Percentiles rank a stretch among this genome's conserved stretches.
Evolutionary conservation across 192 early-diverging fungal genomes (phyloP).

Genomic region (Coemansia sp.): DNA sequence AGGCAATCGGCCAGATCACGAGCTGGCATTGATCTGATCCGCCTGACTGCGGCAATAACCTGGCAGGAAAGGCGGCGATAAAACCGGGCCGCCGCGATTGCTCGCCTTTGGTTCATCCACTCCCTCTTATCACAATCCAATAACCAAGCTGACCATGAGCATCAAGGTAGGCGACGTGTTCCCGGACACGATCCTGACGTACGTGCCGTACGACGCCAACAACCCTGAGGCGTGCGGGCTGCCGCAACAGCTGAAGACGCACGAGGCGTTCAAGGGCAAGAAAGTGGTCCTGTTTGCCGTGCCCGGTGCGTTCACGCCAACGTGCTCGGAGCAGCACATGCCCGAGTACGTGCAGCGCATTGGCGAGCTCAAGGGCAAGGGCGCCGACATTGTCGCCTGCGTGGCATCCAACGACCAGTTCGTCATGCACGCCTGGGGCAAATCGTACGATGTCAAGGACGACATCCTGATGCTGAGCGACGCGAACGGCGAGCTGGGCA

Average conservation of each 20-base stretch:
- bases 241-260: conserved; percentile 43
- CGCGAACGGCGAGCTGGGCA: conserved; percentile 64
- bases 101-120: too few species aligned
- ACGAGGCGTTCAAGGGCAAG: conserved; percentile 51
- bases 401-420: conserved; percentile 60
- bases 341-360: conserved; percentile 59
- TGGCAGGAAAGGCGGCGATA: neutral
- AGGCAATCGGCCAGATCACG: too few species aligned
- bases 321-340: conserved; percentile 63
- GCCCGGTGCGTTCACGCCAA: conserved; percentile 64
- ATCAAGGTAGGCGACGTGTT: conserved; percentile 57
- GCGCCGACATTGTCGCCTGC: conserved; percentile 66
- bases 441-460: conserved; percentile 45
- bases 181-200: conserved; percentile 54
- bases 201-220: conserved; percentile 50
- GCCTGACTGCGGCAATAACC: too few species aligned
- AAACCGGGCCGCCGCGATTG: too few species aligned
- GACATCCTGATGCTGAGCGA: conserved; percentile 66
- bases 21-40: too few species aligned
- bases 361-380: conserved; percentile 61
- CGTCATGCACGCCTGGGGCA: conserved; percentile 58
- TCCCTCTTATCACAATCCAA: neutral
- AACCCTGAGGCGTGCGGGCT: conserved; percentile 53
- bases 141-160: conserved; percentile 14
- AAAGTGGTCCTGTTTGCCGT: conserved; percentile 61